Base-by-base conservation (phyloP, 2,329 filamentous ascomycete species). In the Penicillium paneum region DNA sequence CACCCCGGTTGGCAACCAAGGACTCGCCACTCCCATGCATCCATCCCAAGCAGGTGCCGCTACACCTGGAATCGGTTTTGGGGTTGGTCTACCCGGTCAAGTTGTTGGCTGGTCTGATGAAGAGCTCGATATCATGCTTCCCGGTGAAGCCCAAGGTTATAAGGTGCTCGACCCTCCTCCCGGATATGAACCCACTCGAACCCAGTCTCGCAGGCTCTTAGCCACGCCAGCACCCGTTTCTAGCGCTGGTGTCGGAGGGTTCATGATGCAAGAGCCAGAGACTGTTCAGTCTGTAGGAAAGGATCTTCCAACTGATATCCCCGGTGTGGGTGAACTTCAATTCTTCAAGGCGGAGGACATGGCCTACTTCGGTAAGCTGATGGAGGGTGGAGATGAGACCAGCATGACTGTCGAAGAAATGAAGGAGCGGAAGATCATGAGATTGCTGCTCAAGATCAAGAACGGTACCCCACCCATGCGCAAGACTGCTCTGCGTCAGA, bases 301-400 rank as follows among this genome's bases (percentile, higher is more conserved):
- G 76, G 90, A 95, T 64, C 84, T 97, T 66, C 91, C 93, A 8
- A 96, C 91, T 4, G 93, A 97, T 69, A 97, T 99, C 35, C 92
- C 94, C 3, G 94, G 94, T 36, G 91, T 99, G 46, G 92, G 92
- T 36, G 94, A 99, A 71, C 78, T 99, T 48, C 92, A 97, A 64
- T 99, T 97, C 72, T 96, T 99, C 82, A 99, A 99, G 77, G 85
- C 91, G 1, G 94, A 99, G 73, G 94, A 99, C 74, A 97, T 97
- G 91, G 87, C 90, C 36, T 99, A 99, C 76, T 99, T 99, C 68
- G 92, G 93, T 55, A 97, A 99, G 78, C 83, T 99, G 38, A 93
- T 96, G 21, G 94, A 99, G 69, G 91, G 90, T 35, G 89, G 88
- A 26, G 91, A 97, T 64, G 94, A 99, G 76, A 95, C 93, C 65